A percentile compares a stretch with the other conserved stretches of the same genome.
Evolutionary conservation across 2,329 filamentous ascomycete genomes (phyloP).

Genomic region (Pseudogymnoascus sp.): DNA sequence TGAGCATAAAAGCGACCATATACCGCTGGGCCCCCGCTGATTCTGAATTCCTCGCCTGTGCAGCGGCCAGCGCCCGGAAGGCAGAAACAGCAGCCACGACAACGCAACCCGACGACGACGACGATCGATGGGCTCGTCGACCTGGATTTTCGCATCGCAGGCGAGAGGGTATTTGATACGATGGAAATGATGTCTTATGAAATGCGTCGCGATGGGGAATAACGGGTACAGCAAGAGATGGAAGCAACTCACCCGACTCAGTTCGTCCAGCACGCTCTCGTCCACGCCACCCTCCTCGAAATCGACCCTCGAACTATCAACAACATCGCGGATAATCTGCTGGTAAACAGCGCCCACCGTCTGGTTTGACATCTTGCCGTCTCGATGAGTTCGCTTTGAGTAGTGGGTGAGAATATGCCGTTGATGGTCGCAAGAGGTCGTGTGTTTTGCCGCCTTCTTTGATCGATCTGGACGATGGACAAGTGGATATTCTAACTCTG

Average conservation of each 20-base stretch:
- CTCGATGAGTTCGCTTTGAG: not conserved
- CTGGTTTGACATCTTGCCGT: slow-evolving; percentile 26
- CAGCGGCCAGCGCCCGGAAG: slow-evolving; percentile 34
- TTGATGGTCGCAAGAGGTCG: not conserved
- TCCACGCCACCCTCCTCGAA: slow-evolving; percentile 96
- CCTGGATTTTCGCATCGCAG: not conserved
- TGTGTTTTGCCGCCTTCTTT: not conserved
- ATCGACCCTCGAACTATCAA: slow-evolving; percentile 85
- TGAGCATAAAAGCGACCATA: slow-evolving; percentile 50
- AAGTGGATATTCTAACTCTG: not conserved
- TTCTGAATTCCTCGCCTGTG: slow-evolving; percentile 23
- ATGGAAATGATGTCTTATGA: not conserved
- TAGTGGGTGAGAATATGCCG: slow-evolving; percentile 8
- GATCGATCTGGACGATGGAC: not conserved
- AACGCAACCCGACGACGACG: slow-evolving; percentile 5
- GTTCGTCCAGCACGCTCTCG: slow-evolving; percentile 74
- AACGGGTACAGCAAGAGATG: slow-evolving; percentile 3
- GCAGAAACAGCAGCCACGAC: slow-evolving; percentile 22
- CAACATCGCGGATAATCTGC: slow-evolving; percentile 73
- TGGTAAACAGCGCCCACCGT: slow-evolving; percentile 66
- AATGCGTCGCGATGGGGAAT: not conserved
- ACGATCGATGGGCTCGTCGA: not conserved
- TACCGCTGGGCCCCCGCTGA: slow-evolving; percentile 43
- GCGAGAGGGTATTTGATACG: not conserved
- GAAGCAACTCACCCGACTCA: slow-evolving; percentile 67